Base-by-base conservation (phyloP, 2,329 filamentous ascomycete species). In the Graphiopsis chlorocephala region DNA sequence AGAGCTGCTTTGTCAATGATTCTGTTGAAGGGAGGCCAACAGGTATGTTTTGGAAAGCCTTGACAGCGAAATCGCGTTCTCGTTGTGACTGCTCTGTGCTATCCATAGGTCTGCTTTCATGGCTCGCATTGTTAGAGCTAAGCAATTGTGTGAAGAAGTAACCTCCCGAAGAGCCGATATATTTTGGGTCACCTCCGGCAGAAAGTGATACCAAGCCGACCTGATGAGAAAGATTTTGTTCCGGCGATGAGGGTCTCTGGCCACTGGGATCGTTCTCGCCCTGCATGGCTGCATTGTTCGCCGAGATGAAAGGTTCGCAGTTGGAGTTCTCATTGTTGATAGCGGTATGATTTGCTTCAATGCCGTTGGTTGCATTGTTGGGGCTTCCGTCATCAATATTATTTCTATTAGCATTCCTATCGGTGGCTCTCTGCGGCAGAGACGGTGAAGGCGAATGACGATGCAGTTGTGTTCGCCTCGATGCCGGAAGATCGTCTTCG, bases 1-100 rank as follows among this genome's bases (percentile, higher is more conserved):
- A 71, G 50, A 75, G 66, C 31, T 57, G 26, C 33, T 38, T 29
- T 4, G 53, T 31, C 29, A 31, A 15, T 8, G 20, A 15, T 26
- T 42, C 29, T 6, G 28, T 31, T 20, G 33, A 14, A 57, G 53
- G 53, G 1, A 57, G 33, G 25, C 53, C 29, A 38, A 29, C 3
- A 2, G 53, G 53, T 12, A 31, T 38, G 10, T 29, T 31, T 26
- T 38, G 31, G 15, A 57, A 57, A 10, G 53, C 33, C 23, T 57
- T 38, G n/a, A 57, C 28, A 7, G 53, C 53, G 7, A 42, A n/a
- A 38, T 57, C 53, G 20, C 53, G 53, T 38, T 57, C 53, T 10
- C 17, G 33, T 26, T 38, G 53, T 11, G 33, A 23, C 1, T 20
- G 53, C 7, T 7, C 33, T 11, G 20, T 15, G 31, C 20, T 42